phyloP scores from a whole-genome alignment of 2,329 filamentous ascomycete species.

The Beauveria asiatica region DNA sequence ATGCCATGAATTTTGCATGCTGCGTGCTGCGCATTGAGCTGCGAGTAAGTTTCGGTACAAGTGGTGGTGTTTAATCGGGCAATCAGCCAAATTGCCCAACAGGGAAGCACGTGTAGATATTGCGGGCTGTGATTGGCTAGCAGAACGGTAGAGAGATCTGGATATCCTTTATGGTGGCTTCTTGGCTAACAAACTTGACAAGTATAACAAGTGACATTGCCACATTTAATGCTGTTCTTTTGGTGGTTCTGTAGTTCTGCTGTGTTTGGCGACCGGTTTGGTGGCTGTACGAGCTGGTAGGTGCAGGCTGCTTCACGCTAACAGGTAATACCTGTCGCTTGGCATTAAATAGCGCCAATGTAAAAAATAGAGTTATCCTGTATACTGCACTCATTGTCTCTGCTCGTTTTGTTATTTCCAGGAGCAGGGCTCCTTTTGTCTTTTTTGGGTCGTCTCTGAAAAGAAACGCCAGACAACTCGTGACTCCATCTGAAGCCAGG shows the following conservation, averaged over 20 bases:
- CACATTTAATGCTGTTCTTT: not conserved
- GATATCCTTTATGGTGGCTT: not conserved
- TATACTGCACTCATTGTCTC: not conserved
- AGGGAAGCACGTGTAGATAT: slow-evolving; percentile 3
- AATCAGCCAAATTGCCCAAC: not conserved
- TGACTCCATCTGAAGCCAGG: not conserved
- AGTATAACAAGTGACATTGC: too few species aligned
- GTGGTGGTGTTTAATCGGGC: not conserved
- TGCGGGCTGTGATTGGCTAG: not conserved
- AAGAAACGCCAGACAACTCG: not conserved
- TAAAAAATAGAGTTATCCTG: not conserved
- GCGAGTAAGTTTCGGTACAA: not conserved
- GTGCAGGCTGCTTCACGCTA: not conserved
- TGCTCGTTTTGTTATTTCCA: not conserved
- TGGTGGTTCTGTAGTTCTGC: not conserved
- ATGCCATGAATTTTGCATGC: too few species aligned
- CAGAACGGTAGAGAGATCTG: not conserved
- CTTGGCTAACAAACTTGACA: too few species aligned
- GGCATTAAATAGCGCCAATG: not conserved
- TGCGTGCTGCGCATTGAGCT: too few species aligned
- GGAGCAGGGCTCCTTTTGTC: not conserved
- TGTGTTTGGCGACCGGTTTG: not conserved
- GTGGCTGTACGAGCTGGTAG: not conserved
- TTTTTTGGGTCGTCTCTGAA: not conserved
- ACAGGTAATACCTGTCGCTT: not conserved